Conservation (phyloP, 306 rosid species). For the Vigna mungo region DNA sequence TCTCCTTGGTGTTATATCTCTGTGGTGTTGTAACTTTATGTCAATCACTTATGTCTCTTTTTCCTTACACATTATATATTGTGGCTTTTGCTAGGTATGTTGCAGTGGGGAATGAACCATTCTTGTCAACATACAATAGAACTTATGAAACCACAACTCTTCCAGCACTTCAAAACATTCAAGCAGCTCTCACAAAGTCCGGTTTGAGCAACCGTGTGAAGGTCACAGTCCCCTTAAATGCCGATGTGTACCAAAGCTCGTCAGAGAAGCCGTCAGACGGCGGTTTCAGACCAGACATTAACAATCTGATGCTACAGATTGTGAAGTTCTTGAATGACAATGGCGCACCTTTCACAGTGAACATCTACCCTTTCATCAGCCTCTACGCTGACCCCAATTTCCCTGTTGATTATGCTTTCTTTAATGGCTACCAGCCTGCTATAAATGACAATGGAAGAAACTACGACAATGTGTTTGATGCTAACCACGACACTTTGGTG, state of each 20-base stretch:
- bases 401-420: conserved; percentile 81
- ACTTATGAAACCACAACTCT: conserved; percentile 68
- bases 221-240: conserved; percentile 82
- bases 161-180: conserved; percentile 88
- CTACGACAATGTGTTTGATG: conserved; percentile 83
- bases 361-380: conserved; percentile 94
- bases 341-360: conserved; percentile 79
- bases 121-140: conserved; percentile 77
- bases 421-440: conserved; percentile 67
- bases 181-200: conserved; percentile 79
- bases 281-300: conserved; percentile 74
- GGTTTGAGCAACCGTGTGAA: conserved; percentile 73
- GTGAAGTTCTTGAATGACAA: conserved; percentile 79
- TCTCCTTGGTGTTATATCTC: too few species aligned
- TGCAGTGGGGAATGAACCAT: conserved; percentile 98
- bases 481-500: conserved; percentile 83
- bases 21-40: background rate
- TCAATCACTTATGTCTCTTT: too few species aligned
- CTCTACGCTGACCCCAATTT: conserved; percentile 68
- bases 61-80: conserved; percentile 24
- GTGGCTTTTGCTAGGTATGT: conserved; percentile 65
- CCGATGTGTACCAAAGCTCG: conserved; percentile 74
- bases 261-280: conserved; percentile 71
- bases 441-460: conserved; percentile 68
- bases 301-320: conserved; percentile 68